Base-by-base conservation (phyloP, 441 rosid species). In the Syzygium malaccense region DNA sequence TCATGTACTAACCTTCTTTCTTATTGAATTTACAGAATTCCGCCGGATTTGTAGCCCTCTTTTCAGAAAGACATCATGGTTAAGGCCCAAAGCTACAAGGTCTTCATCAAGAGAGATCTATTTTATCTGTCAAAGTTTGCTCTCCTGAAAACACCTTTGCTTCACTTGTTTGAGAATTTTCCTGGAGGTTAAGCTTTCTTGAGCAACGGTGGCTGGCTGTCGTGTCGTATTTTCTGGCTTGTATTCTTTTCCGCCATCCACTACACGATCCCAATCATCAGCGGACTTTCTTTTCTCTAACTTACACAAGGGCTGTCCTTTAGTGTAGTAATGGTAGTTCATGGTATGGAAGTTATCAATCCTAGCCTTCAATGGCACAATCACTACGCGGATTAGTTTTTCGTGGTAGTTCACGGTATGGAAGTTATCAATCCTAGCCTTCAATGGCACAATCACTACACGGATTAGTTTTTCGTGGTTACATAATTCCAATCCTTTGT, bases 31-130 rank as follows among this genome's bases (percentile, higher is more conserved):
- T 91, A 88, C 95, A 97, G 98, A 95, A 89, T 90, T 98, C 89
- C 93, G 91, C 89, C 88, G 85, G 87, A 94, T 96, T 41, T 95
- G 99, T 95, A 95, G 93, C 89, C 96, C 98, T 14, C 93, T 96
- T 55, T 96, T 98, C 89, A 92, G 90, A 88, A 98, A 96, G 93
- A 94, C 97, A 14, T 95, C 98, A 32, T 95, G 96, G 99, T 91
- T 97, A 91, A 94, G 99, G 90, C 99, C 99, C 12, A 98, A 96
- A 93, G 98, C 99, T 84, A 95, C 98, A 71, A 93, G 98, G 93
- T 92, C 98, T 48, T 96, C 99, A 53, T 97, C 99, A 30, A 94
- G 98, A 92, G 98, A 96, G 92, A 97, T 96, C 86, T 97, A 96
- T 91, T 93, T 95, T 91, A 96, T 96, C 75, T 96, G 97, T 91